phyloP scores from a whole-genome alignment of 2,329 filamentous ascomycete genomes.

The Paecilomyces formosus region DNA sequence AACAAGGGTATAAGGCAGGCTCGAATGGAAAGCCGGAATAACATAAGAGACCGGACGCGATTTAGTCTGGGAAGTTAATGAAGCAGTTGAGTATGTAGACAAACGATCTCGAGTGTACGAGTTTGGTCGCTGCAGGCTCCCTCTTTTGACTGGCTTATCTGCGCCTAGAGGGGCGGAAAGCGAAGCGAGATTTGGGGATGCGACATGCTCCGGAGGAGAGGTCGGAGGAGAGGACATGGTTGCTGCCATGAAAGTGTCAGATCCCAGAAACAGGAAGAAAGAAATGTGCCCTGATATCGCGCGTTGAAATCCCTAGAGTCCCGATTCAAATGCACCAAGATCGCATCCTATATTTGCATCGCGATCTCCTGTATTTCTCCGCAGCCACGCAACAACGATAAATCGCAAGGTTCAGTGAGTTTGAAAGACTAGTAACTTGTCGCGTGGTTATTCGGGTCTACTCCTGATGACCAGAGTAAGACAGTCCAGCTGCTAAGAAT shows the following conservation, averaged over 20 bases:
- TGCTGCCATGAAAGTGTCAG: slow-evolving; percentile 17
- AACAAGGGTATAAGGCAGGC: slow-evolving; percentile 78
- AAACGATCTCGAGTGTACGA: slow-evolving; percentile 74
- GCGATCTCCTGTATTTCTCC: slow-evolving; percentile 14
- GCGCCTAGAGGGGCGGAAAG: slow-evolving; percentile 44
- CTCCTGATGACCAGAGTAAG: background rate
- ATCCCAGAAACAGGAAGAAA: background rate
- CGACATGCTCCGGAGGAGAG: slow-evolving; percentile 18
- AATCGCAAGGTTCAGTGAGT: background rate
- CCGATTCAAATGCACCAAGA: slow-evolving; percentile 9
- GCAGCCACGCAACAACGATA: background rate
- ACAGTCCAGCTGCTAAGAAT: background rate
- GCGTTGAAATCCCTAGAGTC: background rate
- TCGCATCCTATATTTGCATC: slow-evolving; percentile 27
- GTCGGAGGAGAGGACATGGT: slow-evolving; percentile 32
- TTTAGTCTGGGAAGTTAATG: slow-evolving; percentile 47
- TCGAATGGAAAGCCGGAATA: slow-evolving; percentile 78
- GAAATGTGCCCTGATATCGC: background rate
- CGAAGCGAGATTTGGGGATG: slow-evolving; percentile 18
- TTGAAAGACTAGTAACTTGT: background rate
- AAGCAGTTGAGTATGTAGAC: slow-evolving; percentile 73
- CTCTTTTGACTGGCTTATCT: slow-evolving; percentile 47
- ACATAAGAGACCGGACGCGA: slow-evolving; percentile 76
- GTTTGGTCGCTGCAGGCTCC: slow-evolving; percentile 60
- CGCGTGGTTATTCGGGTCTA: background rate